Conservation (phyloP, 2,329 filamentous ascomycete genomes). For the Bimuria novae-zelandiae region DNA sequence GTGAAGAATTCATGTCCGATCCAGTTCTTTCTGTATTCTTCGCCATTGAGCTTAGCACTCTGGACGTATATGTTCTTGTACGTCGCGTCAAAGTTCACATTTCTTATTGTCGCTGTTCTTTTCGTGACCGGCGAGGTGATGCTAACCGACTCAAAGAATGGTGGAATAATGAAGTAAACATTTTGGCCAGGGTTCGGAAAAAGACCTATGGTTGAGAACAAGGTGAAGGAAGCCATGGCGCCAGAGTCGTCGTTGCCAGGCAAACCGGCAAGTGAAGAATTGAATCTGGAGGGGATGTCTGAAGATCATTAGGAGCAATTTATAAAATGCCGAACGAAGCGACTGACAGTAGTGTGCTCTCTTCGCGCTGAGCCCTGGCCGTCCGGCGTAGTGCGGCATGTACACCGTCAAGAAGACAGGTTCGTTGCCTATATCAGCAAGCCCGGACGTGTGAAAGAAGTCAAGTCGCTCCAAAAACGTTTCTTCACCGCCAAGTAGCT, state of each 20-base stretch:
- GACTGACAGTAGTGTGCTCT: constrained; percentile 46
- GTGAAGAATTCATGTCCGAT: constrained; percentile 52
- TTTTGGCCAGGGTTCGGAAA: constrained; percentile 55
- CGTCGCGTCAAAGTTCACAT: constrained; percentile 47
- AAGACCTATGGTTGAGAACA: constrained; percentile 51
- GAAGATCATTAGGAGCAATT: background rate
- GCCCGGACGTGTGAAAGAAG: constrained; percentile 50
- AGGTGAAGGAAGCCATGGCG: constrained; percentile 52
- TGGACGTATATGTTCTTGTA: constrained; percentile 53
- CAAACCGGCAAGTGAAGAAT: constrained; percentile 47
- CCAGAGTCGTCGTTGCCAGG: constrained; percentile 54
- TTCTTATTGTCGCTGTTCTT: constrained; percentile 48
- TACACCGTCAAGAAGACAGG: constrained; percentile 53
- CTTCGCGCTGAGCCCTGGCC: constrained; percentile 48
- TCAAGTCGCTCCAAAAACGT: constrained; percentile 50
- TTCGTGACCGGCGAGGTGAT: constrained; percentile 48
- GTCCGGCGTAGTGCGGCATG: constrained; percentile 52
- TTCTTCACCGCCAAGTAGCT: constrained; percentile 47
- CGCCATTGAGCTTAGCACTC: constrained; percentile 49
- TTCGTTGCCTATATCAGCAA: constrained; percentile 54
- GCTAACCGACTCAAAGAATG: constrained; percentile 51
- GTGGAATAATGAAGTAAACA: constrained; percentile 54
- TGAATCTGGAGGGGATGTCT: constrained; percentile 52
- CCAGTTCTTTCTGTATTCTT: constrained; percentile 51
- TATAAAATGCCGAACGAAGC: background rate